phyloP scores from a whole-genome alignment of 345 rosid species.

The Pistacia integerrima region DNA sequence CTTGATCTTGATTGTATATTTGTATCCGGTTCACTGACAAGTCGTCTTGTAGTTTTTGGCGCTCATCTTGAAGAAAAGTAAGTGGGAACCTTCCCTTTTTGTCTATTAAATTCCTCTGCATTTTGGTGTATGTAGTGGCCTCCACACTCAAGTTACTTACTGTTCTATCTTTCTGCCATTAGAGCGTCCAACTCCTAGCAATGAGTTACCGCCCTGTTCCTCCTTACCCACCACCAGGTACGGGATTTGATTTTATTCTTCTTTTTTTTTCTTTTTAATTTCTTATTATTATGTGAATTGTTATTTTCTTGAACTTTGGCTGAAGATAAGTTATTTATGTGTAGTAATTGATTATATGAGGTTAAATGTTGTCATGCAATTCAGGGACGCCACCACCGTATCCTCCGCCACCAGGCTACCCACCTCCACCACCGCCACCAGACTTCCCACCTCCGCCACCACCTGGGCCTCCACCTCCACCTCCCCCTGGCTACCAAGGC shows the following conservation, averaged over 20 bases:
- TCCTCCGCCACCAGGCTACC: slow-evolving; percentile 17
- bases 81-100: slow-evolving; percentile 20
- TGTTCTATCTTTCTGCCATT: not conserved
- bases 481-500: slow-evolving; percentile 35
- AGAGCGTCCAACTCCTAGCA: not conserved
- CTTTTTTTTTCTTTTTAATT: too few relatives aligned
- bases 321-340: not conserved
- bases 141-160: not conserved
- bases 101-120: not conserved
- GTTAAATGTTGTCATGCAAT: not conserved
- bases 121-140: not conserved
- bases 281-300: too few relatives aligned
- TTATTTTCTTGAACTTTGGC: too few relatives aligned
- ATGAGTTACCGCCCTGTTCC: slow-evolving; percentile 37
- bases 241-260: not conserved
- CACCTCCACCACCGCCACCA: not conserved
- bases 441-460: not conserved
- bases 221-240: slow-evolving; percentile 22
- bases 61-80: not conserved
- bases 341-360: not conserved
- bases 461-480: slow-evolving; percentile 20
- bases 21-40: not conserved
- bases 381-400: slow-evolving; percentile 29
- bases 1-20: not conserved
- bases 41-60: not conserved